A percentile compares a stretch with the other conserved stretches of the same genome.
Evolutionary conservation across 768 basidiomycete species (phyloP).

Genomic region (Amanita thiersii): DNA sequence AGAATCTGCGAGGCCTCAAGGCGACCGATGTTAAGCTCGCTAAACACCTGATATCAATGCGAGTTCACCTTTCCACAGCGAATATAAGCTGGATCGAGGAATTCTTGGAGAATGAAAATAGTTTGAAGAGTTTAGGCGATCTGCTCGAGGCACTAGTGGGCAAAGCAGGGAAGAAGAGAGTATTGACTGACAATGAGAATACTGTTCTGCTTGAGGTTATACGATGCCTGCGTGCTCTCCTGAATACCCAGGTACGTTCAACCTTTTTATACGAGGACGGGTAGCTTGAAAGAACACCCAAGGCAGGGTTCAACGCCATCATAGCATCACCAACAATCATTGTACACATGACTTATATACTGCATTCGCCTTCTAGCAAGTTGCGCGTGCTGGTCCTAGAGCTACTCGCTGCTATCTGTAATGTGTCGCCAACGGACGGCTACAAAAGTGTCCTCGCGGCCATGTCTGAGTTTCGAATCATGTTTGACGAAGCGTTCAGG

Average conservation of each 20-base stretch:
- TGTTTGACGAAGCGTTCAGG: constrained; percentile 65
- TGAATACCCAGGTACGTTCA: constrained; percentile 70
- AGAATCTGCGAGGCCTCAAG: constrained; percentile 48
- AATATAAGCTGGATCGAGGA: constrained; percentile 70
- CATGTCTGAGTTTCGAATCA: constrained; percentile 71
- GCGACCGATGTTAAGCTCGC: constrained; percentile 50
- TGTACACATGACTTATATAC: constrained; percentile 63
- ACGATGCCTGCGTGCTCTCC: constrained; percentile 71
- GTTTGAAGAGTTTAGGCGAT: constrained; percentile 53
- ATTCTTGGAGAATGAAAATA: constrained; percentile 60
- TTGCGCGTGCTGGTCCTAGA: constrained; percentile 65
- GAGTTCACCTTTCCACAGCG: constrained; percentile 82
- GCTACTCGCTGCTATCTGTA: constrained; percentile 77
- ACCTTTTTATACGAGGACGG: background rate
- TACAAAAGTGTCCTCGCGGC: constrained; percentile 70
- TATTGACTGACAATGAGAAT: constrained; percentile 56
- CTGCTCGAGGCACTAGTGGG: constrained; percentile 56
- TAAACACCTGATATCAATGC: constrained; percentile 74
- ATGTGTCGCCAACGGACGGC: constrained; percentile 63
- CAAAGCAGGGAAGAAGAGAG: constrained; percentile 56
- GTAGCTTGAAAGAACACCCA: constrained; percentile 9
- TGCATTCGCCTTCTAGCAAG: constrained; percentile 61
- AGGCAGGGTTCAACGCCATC: constrained; percentile 71
- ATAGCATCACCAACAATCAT: constrained; percentile 56
- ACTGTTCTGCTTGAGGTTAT: constrained; percentile 65